These are phyloP conservation scores for Striga hermonthica DNA, from an alignment of 305 asterid genomes.

Conservation along the genomic window DNA sequence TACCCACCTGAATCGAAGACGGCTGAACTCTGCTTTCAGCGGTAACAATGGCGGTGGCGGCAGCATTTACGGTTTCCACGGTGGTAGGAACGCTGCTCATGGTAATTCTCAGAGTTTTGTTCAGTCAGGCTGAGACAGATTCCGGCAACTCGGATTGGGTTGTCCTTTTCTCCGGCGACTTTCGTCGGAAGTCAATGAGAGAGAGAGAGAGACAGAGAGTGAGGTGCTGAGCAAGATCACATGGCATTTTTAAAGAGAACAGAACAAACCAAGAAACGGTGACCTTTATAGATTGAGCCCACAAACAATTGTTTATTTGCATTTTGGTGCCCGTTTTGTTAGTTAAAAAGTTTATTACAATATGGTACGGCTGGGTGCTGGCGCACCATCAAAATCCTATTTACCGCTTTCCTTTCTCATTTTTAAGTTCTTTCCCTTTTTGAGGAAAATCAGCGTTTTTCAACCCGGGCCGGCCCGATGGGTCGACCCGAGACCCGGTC, in stretches of 20 bases:
- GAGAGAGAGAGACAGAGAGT: conserved; percentile 32
- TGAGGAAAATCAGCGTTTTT: too few relatives aligned
- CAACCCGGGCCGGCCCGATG: too few relatives aligned
- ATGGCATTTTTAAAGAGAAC: conserved; percentile 45
- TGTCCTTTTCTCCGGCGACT: conserved; percentile 22
- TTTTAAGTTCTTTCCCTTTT: not conserved
- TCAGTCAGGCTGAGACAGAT: conserved; percentile 21
- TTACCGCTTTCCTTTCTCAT: not conserved
- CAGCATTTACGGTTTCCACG: conserved; percentile 88
- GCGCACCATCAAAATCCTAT: conserved; percentile 11
- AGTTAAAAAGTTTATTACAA: not conserved
- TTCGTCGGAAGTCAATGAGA: conserved; percentile 42
- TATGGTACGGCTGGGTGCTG: not conserved
- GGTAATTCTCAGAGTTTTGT: conserved; percentile 24
- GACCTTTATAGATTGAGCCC: conserved; percentile 44
- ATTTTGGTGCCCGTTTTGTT: conserved; percentile 28
- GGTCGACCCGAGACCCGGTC: too few relatives aligned
- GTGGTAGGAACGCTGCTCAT: conserved; percentile 70
- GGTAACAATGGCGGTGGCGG: conserved; percentile 79
- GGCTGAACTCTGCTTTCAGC: conserved; percentile 90
- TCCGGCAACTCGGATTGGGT: conserved; percentile 27
- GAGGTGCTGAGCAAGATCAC: conserved; percentile 41
- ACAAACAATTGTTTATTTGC: conserved; percentile 33
- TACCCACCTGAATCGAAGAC: conserved; percentile 50
- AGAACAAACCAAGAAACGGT: conserved; percentile 44